Evolutionary conservation across 495 filamentous ascomycete species (phyloP), one percentile per base, ranked within the genome.

Genomic region (Rostrohypoxylon terebratum): DNA sequence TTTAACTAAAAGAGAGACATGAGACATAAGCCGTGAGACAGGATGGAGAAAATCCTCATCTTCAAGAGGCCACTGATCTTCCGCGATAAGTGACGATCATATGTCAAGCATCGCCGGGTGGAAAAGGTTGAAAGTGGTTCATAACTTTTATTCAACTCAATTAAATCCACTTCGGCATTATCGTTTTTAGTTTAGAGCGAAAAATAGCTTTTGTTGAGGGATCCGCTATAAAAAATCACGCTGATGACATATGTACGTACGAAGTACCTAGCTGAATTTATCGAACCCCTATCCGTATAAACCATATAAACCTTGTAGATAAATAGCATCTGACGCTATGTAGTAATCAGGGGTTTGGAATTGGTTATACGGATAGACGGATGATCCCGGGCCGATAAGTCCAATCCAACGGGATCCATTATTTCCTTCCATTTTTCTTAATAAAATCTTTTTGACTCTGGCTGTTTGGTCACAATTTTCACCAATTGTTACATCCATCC

Each of bases 11-110:
- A 44, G 72, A 33, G 70, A 44, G 45, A 55, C 14, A 42, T 11
- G 70, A 44, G 45, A 55, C 14, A 42, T 11, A 42, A 40, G 33
- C 68, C 20, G 34, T 50, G 8, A 57, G 53, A 53, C 18, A 48
- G 71, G 13, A 63, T 21, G 67, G 73, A 38, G 48, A 50, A 9
- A 74, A 77, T 58, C 83, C 84, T 62, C 69, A 78, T 68, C 69
- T 77, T 6, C 80, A 76, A 76, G n/a, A 40, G 18, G 21, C n/a
- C 36, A 42, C 36, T 13, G 25, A 28, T 28, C 34, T 36, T 71
- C 82, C 20, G 45, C 86, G 68, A 84, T 16, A 23, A 36, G 47
- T 60, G 68, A 65, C 61, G 68, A 65, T 54, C 68, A 42, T 34
- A 59, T 63, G 57, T 47, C 34, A 33, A 62, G 51, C 25, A 13